phyloP scores from a whole-genome alignment of 2,329 filamentous ascomycete genomes.

The Pseudopyricularia cyperi region DNA sequence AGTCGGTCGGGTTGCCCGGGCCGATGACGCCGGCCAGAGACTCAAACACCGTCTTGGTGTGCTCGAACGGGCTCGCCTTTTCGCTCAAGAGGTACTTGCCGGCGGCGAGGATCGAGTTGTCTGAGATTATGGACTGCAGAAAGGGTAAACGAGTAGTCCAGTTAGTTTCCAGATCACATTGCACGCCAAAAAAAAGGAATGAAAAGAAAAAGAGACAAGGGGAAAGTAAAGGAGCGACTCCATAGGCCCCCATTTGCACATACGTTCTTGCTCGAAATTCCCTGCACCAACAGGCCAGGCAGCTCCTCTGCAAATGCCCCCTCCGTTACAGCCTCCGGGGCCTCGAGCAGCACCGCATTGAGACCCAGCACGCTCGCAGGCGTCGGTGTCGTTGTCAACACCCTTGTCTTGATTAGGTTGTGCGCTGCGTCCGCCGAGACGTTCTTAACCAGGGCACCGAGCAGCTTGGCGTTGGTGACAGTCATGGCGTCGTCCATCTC shows the following conservation, averaged over 20 bases:
- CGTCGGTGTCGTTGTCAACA: conserved; percentile 64
- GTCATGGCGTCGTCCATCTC: conserved; percentile 66
- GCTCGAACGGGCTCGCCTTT: conserved; percentile 58
- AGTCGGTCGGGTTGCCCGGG: conserved; percentile 68
- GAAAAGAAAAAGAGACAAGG: too few relatives aligned
- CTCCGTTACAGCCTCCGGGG: conserved; percentile 55
- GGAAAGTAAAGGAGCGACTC: background rate
- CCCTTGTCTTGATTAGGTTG: conserved; percentile 51
- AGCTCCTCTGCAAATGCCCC: conserved; percentile 59
- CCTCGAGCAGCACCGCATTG: conserved; percentile 79
- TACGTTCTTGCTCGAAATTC: conserved; percentile 65
- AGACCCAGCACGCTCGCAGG: conserved; percentile 73
- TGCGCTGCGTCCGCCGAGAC: conserved; percentile 59
- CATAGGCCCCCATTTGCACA: conserved; percentile 20
- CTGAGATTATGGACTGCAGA: conserved; percentile 64
- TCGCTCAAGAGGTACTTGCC: conserved; percentile 77
- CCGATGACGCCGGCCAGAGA: conserved; percentile 62
- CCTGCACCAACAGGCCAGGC: conserved; percentile 63
- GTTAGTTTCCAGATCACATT: too few relatives aligned
- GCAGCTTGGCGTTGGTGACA: conserved; percentile 79
- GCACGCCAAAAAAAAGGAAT: background rate
- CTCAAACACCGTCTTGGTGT: conserved; percentile 67
- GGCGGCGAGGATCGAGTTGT: conserved; percentile 78
- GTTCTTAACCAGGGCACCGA: conserved; percentile 82
- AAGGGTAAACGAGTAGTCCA: conserved; percentile 1